Evolutionary conservation across 148 eudicot genomes (phyloP).

Genomic region (Chenopodium formosanum): DNA sequence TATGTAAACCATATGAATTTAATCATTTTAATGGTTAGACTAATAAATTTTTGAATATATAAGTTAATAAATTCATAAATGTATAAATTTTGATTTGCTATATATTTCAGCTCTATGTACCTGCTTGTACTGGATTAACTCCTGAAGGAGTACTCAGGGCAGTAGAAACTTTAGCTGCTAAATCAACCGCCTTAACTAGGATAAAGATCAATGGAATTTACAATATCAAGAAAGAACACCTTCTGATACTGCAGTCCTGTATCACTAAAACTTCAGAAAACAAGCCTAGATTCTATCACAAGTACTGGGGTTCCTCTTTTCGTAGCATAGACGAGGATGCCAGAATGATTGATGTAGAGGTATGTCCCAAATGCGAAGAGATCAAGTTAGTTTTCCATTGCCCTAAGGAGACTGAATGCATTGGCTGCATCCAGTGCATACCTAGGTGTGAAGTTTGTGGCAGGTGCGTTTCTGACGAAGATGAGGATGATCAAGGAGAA

Average conservation of each 20-base stretch:
- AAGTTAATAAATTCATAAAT: not conserved
- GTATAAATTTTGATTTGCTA: not conserved
- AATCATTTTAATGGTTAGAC: not conserved
- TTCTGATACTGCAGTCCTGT: slow-evolving; percentile 36
- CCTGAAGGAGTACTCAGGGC: slow-evolving; percentile 56
- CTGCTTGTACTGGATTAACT: slow-evolving; percentile 66
- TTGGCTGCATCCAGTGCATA: slow-evolving; percentile 61
- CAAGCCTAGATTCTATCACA: slow-evolving; percentile 28
- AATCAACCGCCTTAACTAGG: slow-evolving; percentile 24
- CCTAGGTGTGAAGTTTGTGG: slow-evolving; percentile 75
- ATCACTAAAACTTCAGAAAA: slow-evolving; percentile 5
- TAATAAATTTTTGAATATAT: too few relatives aligned
- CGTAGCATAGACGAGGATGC: slow-evolving; percentile 8
- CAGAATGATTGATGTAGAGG: slow-evolving; percentile 46
- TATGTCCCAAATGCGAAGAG: slow-evolving; percentile 63
- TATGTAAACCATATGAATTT: not conserved
- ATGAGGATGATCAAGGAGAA: slow-evolving; percentile 43
- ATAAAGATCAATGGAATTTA: slow-evolving; percentile 60
- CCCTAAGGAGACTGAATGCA: slow-evolving; percentile 40
- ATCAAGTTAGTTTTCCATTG: slow-evolving; percentile 64
- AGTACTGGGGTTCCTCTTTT: slow-evolving; percentile 6
- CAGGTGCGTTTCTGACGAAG: slow-evolving; percentile 30
- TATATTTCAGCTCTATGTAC: slow-evolving; percentile 54
- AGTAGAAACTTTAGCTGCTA: slow-evolving; percentile 32
- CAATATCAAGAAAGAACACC: slow-evolving; percentile 49